Evolutionary conservation across 1,284 basidiomycete genomes (phyloP).

Genomic region (Austropuccinia psidii): DNA sequence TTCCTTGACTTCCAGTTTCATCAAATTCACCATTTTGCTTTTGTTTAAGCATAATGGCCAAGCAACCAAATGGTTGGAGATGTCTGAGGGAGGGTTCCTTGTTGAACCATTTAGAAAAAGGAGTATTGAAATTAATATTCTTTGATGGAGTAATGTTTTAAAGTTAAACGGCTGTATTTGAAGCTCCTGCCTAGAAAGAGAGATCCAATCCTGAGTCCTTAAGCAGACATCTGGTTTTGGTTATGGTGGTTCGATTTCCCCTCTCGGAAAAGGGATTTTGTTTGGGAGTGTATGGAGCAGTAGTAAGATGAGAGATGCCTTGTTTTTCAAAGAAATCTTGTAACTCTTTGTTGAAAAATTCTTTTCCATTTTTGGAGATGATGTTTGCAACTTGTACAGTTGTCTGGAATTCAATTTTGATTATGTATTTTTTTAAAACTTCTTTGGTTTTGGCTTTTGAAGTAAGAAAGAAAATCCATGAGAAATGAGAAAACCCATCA

Average conservation of each 20-base stretch:
- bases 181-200: conserved; percentile 46
- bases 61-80: background rate
- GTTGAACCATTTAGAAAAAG: background rate
- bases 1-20: conserved; percentile 44
- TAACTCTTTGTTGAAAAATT: background rate
- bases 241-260: conserved; percentile 43
- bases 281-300: conserved; percentile 27
- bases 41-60: background rate
- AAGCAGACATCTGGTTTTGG: conserved; percentile 44
- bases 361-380: background rate
- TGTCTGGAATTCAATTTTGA: background rate
- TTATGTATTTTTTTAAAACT: background rate
- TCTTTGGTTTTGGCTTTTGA: background rate
- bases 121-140: background rate
- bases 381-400: background rate
- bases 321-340: background rate
- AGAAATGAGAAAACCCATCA: conserved; percentile 9
- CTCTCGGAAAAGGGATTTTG: conserved; percentile 47
- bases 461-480: background rate
- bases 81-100: background rate
- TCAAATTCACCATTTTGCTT: conserved; percentile 45
- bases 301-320: background rate
- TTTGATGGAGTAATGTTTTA: background rate
- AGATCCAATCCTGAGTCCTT: conserved; percentile 42
- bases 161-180: no score